Evolutionary conservation across 495 filamentous ascomycete species (phyloP).

Genomic region (Aspergillus avenaceus): DNA sequence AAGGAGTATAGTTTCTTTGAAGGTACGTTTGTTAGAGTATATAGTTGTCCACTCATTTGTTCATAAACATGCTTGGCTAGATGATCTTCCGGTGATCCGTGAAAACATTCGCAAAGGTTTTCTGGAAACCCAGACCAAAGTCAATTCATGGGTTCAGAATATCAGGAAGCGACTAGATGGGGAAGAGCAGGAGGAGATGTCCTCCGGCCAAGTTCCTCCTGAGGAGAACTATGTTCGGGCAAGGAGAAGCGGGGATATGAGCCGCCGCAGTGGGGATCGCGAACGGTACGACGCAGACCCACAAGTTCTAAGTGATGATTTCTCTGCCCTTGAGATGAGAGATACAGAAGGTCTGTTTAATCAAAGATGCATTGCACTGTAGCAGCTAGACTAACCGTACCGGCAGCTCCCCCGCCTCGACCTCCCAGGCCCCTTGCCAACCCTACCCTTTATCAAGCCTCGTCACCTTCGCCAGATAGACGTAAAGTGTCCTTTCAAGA

Average conservation of each 20-base stretch:
- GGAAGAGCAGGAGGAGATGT: constrained; percentile 58
- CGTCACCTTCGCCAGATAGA: constrained; percentile 57
- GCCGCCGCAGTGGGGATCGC: constrained; percentile 72
- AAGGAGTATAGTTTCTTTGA: constrained; percentile 87
- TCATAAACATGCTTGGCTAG: constrained; percentile 29
- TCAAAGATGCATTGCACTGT: not conserved
- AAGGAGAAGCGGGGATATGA: constrained; percentile 54
- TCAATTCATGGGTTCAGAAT: constrained; percentile 87
- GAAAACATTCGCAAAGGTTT: constrained; percentile 95
- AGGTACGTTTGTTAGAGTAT: constrained; percentile 35
- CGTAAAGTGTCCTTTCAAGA: constrained; percentile 80
- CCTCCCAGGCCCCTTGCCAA: constrained; percentile 68
- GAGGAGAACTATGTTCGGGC: constrained; percentile 32
- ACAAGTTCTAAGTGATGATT: constrained; percentile 83
- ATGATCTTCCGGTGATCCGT: constrained; percentile 89
- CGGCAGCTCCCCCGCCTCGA: constrained; percentile 44
- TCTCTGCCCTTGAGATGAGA: constrained; percentile 79
- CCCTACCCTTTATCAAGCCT: constrained; percentile 71
- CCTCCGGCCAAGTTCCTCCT: constrained; percentile 45
- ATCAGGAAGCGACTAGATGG: constrained; percentile 90
- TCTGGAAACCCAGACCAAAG: constrained; percentile 84
- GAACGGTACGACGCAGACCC: constrained; percentile 96
- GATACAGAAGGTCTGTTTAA: constrained; percentile 61
- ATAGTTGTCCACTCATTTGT: not conserved
- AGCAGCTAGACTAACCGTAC: not conserved